Evolutionary conservation across 169 alveolate genomes (phyloP).

Genomic region (Plasmodium billcollinsi): DNA sequence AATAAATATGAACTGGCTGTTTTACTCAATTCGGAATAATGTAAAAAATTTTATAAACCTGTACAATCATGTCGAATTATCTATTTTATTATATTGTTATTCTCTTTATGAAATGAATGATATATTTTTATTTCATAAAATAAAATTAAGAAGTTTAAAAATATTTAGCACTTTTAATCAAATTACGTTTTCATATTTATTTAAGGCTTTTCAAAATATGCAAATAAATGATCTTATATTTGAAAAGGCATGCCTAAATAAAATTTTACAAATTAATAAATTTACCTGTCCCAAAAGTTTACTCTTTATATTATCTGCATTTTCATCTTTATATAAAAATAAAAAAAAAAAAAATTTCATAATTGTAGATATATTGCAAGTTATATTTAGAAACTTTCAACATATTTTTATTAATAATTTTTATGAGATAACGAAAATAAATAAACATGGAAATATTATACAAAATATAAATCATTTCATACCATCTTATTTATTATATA

Average conservation of each 20-base stretch:
- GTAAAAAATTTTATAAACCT: constrained; percentile 1
- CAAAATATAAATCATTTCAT: background rate
- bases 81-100: constrained; percentile 44
- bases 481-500: too few relatives aligned
- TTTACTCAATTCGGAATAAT: background rate
- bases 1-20: background rate
- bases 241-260: constrained; percentile 36
- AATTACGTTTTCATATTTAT: constrained; percentile 40
- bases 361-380: background rate
- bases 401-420: background rate
- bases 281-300: constrained; percentile 9
- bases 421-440: background rate
- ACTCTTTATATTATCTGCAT: constrained; percentile 18
- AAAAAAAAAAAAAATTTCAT: background rate
- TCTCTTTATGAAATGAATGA: constrained; percentile 21
- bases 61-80: constrained; percentile 16
- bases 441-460: background rate
- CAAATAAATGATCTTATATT: constrained; percentile 25
- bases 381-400: background rate
- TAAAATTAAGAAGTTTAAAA: constrained; percentile 30
- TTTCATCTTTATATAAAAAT: background rate
- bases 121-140: constrained; percentile 4
- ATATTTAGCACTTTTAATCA: constrained; percentile 25
- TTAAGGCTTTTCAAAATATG: constrained; percentile 52
- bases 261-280: background rate